Percentiles rank a stretch among this genome's conserved stretches.
phyloP scores from a whole-genome alignment of 2,329 filamentous ascomycete genomes.

The Myriosclerotinia scirpicola region DNA sequence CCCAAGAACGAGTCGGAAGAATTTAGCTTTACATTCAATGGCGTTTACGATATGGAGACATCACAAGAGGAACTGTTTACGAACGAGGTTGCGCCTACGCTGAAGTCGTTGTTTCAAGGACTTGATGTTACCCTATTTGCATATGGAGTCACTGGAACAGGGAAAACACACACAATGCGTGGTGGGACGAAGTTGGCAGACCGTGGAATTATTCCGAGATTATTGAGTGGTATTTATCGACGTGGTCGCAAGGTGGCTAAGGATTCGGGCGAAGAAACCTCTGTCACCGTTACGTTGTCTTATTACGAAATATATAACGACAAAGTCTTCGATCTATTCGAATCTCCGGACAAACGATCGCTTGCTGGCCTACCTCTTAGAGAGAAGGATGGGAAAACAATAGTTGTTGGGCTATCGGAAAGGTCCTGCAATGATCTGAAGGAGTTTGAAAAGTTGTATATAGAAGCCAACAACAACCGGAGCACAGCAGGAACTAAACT shows the following conservation, averaged over 20 bases:
- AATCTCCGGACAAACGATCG: slow-evolving; percentile 77
- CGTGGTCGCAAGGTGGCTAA: slow-evolving; percentile 82
- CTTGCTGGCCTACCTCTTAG: slow-evolving; percentile 76
- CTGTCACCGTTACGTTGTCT: slow-evolving; percentile 73
- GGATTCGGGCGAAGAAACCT: slow-evolving; percentile 68
- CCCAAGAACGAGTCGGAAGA: slow-evolving; percentile 90
- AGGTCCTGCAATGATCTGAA: slow-evolving; percentile 79
- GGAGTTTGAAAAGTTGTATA: slow-evolving; percentile 87
- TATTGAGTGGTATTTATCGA: slow-evolving; percentile 83
- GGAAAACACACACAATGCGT: slow-evolving; percentile 95
- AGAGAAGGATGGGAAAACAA: slow-evolving; percentile 82
- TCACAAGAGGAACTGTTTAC: slow-evolving; percentile 88
- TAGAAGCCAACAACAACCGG: slow-evolving; percentile 87
- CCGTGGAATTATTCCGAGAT: slow-evolving; percentile 80
- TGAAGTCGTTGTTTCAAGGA: slow-evolving; percentile 89
- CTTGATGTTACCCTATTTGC: slow-evolving; percentile 88
- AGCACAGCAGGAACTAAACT: slow-evolving; percentile 89
- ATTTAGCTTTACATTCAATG: slow-evolving; percentile 92
- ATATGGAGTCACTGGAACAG: slow-evolving; percentile 89
- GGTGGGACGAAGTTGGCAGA: slow-evolving; percentile 84
- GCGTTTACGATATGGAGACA: slow-evolving; percentile 78
- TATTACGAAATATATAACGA: slow-evolving; percentile 99
- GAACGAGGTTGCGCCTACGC: slow-evolving; percentile 85
- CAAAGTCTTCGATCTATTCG: slow-evolving; percentile 88
- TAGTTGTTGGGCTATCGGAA: slow-evolving; percentile 83